Evolutionary conservation across 192 early-diverging fungal species (phyloP).

Genomic region (Dissophora globulifera): DNA sequence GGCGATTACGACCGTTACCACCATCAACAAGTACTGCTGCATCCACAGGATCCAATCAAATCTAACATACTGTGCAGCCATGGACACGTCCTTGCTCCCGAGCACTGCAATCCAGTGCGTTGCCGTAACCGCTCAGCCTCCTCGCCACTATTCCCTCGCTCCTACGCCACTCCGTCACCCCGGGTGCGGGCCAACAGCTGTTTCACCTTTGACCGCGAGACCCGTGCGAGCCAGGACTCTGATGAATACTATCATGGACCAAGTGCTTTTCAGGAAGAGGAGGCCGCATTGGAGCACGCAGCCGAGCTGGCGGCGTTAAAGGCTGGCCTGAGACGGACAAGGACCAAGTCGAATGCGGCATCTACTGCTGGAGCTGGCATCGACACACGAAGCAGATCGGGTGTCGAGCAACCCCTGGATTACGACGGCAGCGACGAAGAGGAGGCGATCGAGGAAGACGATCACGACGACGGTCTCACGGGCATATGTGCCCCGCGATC

Average conservation of each 20-base stretch:
- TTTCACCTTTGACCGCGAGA: neutral
- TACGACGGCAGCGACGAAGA: slow-evolving; percentile 9
- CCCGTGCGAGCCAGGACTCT: no score
- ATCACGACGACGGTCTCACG: slow-evolving; percentile 28
- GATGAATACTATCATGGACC: slow-evolving; percentile 14
- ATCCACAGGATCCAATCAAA: no score
- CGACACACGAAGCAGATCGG: neutral
- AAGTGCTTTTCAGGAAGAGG: slow-evolving; percentile 31
- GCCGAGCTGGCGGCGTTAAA: slow-evolving; percentile 10
- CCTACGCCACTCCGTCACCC: neutral
- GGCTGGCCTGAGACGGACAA: no score
- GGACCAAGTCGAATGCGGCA: no score
- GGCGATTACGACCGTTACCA: neutral
- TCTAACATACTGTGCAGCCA: no score
- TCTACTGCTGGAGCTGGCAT: neutral
- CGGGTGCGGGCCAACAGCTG: neutral
- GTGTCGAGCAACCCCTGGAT: no score
- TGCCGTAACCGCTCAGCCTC: neutral
- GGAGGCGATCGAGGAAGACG: slow-evolving; percentile 10
- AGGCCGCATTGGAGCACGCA: slow-evolving; percentile 22
- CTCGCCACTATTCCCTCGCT: neutral
- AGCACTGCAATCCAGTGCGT: no score
- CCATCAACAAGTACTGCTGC: no score
- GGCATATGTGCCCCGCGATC: slow-evolving; percentile 31
- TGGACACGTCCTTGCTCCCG: no score